Conservation (phyloP, 139 green algal genomes). For the Micractinium sp. region DNA sequence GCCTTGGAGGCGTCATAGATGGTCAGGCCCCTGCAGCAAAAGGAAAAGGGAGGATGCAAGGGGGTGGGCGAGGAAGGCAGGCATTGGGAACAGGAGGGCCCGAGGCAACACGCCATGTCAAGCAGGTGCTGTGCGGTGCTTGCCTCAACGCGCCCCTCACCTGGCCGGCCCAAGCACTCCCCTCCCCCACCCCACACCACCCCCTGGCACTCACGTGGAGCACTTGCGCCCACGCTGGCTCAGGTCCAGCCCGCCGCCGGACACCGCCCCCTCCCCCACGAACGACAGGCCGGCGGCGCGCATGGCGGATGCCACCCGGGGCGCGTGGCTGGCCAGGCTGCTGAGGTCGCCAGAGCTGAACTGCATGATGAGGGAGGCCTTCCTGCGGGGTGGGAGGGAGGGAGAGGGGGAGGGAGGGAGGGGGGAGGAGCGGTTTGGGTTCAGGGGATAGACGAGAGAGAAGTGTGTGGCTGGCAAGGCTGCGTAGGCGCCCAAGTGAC, state of each 20-base stretch:
- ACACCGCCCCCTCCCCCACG: not conserved
- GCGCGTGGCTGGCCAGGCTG: not conserved
- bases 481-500: too few relatives aligned
- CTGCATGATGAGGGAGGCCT: conserved; percentile 15
- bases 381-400: not conserved
- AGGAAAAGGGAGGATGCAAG: not conserved
- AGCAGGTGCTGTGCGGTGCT: too few relatives aligned
- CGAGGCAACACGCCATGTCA: not conserved
- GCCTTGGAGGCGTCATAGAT: not conserved
- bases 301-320: conserved; percentile 13
- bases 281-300: not conserved
- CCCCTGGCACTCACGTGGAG: not conserved
- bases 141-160: too few relatives aligned
- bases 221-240: conserved; percentile 26
- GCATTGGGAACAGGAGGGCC: not conserved
- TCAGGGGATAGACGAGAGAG: too few relatives aligned
- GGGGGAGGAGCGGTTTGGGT: not conserved
- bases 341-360: not conserved
- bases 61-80: not conserved
- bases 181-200: not conserved
- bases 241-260: not conserved
- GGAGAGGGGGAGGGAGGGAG: not conserved
- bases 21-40: not conserved
- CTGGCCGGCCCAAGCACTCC: not conserved
- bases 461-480: too few relatives aligned